Base-by-base conservation (phyloP, 176 grass and related monocot species). In the Zea luxurians region DNA sequence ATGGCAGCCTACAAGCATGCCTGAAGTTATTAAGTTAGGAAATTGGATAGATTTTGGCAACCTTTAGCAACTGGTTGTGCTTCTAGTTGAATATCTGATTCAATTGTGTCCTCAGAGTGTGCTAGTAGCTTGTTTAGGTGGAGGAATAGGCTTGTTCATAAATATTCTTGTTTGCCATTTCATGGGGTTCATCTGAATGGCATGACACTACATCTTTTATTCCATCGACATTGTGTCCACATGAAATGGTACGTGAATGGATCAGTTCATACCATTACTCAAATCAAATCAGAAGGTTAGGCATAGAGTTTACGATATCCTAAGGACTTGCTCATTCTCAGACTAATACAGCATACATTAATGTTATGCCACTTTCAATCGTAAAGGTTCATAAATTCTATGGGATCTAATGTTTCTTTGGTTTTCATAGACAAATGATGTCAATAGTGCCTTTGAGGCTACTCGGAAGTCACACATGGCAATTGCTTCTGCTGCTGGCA, bases 391-490 rank as follows among this genome's bases (percentile, higher is more conserved):
- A 64, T 76, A 62, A 37, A 53, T 53, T 47, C 40, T 65, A 80
- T 52, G 47, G 17, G 58, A 76, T 85, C 75, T 86, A 69, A 82
- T 74, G 10, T 48, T 83, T 27, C 45, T 50, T 87, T 85, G 37
- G 6, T 71, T 85, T 67, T 75, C 36, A 34, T 83, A 99, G 96
- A 92, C 88, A 83, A 92, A 91, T 52, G 89, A 95, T 86, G 75
- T 91, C 66, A 99, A 86, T 68, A 66, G 86, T 84, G 96, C 96
- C 41, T 95, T 99, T 34, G 96, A 99, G 71, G 96, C 96, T 59
- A 95, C 92, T 81, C 87, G 89, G 75, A 99, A 99, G 84, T 95
- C 92, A 41, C 85, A 92, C 34, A 71, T 71, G 36, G 88, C 90
- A 83, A 81, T 99, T 68, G 61, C 92, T 78, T 83, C 90, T 82